Conservation (phyloP, 2,329 filamentous ascomycete genomes). For the Metarhizium guizhouense region DNA sequence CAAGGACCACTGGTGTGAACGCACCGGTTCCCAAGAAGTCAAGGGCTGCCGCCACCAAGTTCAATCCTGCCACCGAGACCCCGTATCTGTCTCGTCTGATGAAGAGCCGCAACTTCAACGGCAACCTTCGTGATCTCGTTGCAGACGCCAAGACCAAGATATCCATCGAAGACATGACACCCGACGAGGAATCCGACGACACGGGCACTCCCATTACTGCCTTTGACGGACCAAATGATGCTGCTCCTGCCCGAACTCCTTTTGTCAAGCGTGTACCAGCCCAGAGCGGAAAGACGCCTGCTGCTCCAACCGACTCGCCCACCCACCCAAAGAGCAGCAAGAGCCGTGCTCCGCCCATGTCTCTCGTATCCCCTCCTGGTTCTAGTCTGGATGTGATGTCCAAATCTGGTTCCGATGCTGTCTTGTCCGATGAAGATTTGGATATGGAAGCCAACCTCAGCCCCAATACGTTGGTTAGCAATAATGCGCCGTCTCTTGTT, state of each 20-base stretch:
- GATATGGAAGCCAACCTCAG: constrained; percentile 55
- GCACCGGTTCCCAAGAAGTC: background rate
- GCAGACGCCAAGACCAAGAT: constrained; percentile 48
- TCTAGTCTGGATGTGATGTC: constrained; percentile 11
- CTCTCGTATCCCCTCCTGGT: constrained; percentile 28
- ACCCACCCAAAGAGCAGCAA: constrained; percentile 50
- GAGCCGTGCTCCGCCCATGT: constrained; percentile 31
- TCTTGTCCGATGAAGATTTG: constrained; percentile 35
- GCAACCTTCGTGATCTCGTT: constrained; percentile 51
- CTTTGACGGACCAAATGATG: constrained; percentile 8
- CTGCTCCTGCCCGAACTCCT: constrained; percentile 22
- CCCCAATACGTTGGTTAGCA: constrained; percentile 60
- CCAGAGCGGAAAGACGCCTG: constrained; percentile 41
- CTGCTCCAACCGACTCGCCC: constrained; percentile 30
- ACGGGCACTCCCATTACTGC: constrained; percentile 10
- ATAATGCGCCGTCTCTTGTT: constrained; percentile 70
- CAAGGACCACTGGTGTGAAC: constrained; percentile 14
- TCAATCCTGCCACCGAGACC: constrained; percentile 47
- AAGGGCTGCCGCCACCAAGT: constrained; percentile 15
- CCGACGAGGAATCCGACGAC: constrained; percentile 46
- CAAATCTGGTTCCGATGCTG: constrained; percentile 13
- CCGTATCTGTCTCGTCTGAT: constrained; percentile 62
- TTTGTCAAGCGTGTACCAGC: constrained; percentile 50
- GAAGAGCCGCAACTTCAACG: constrained; percentile 49
- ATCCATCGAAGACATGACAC: constrained; percentile 38